Conservation (phyloP, 495 filamentous ascomycete genomes). For the Bathelium albidoporum region DNA sequence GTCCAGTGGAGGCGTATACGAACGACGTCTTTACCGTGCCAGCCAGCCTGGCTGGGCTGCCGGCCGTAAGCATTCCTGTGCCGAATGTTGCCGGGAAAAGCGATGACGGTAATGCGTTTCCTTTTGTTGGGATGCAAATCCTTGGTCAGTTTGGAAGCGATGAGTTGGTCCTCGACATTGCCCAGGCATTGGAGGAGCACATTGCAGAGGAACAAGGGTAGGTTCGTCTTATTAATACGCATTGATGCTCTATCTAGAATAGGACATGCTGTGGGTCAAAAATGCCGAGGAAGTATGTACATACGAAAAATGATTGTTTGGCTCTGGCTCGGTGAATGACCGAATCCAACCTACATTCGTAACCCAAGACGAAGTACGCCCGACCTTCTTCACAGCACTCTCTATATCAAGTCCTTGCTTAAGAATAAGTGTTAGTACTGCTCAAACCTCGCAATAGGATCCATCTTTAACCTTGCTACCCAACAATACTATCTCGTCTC, state of each 20-base stretch:
- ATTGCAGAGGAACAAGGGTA: not conserved
- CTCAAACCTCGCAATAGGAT: no score
- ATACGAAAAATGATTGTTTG: not conserved
- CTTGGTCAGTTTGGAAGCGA: constrained; percentile 91
- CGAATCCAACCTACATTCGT: not conserved
- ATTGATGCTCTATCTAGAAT: not conserved
- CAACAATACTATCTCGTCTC: not conserved
- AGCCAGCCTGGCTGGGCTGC: constrained; percentile 83
- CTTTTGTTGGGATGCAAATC: constrained; percentile 64
- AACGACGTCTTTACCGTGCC: constrained; percentile 96
- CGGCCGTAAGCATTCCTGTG: constrained; percentile 77
- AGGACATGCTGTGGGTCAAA: not conserved
- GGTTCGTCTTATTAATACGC: not conserved
- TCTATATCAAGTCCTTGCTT: not conserved
- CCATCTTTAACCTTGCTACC: not conserved
- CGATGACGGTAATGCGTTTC: not conserved
- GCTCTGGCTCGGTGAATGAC: not conserved
- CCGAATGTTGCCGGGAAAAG: constrained; percentile 27
- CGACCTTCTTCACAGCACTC: not conserved
- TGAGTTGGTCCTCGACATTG: constrained; percentile 48
- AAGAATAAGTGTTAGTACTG: no score
- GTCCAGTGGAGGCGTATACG: constrained; percentile 56
- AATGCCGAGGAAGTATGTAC: not conserved
- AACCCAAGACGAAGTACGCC: not conserved
- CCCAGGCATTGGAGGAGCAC: constrained; percentile 34